Conservation (phyloP, 345 rosid genomes). For the Lepidium didymum region DNA sequence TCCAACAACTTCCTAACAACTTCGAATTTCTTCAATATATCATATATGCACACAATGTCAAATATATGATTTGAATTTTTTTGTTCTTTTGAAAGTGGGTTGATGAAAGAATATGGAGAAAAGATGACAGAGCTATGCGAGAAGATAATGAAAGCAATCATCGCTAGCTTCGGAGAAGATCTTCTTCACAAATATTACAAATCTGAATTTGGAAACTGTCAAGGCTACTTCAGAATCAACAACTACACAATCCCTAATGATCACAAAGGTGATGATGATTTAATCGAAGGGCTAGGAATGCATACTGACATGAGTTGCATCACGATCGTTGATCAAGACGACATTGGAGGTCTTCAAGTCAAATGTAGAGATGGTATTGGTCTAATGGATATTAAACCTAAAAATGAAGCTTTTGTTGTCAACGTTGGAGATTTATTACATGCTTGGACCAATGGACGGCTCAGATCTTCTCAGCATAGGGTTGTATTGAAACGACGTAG, state of each 20-base stretch:
- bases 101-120: constrained; percentile 58
- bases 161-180: constrained; percentile 41
- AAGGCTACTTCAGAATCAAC: constrained; percentile 63
- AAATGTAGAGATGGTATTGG: constrained; percentile 51
- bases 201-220: constrained; percentile 50
- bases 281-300: constrained; percentile 74
- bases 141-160: constrained; percentile 41
- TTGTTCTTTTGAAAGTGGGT: constrained; percentile 26
- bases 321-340: constrained; percentile 66
- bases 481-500: constrained; percentile 43
- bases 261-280: no score
- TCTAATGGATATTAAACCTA: constrained; percentile 44
- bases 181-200: constrained; percentile 33
- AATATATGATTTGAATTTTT: neutral
- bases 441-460: constrained; percentile 73
- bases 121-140: constrained; percentile 57
- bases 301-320: constrained; percentile 90
- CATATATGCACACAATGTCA: no score
- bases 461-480: constrained; percentile 69
- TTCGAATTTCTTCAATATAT: no score
- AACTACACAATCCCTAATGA: constrained; percentile 53
- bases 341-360: constrained; percentile 71
- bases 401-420: constrained; percentile 47
- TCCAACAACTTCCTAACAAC: no score
- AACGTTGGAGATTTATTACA: constrained; percentile 78